Evolutionary conservation across 1,139 yeast species (phyloP), one percentile per base, ranked within the genome.

Genomic region (Yamadazyma mexicana): DNA sequence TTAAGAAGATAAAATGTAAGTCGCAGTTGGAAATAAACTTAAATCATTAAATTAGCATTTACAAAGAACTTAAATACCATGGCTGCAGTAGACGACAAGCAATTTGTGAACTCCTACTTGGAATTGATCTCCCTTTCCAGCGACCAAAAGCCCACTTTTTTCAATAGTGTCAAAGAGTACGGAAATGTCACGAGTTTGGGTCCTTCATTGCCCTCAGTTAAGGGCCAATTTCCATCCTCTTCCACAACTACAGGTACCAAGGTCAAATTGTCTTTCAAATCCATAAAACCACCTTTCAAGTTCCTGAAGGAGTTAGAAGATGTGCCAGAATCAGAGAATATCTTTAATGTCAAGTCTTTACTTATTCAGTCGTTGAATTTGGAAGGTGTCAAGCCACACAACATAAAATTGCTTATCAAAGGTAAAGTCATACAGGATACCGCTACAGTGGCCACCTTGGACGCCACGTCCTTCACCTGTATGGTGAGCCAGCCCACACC

Each of bases 361-460:
- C 58, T 71, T 43, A 62, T 69, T 18, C 58, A 57, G 5, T 42
- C 57, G 0, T 55, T 64, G 31, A 54, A 57, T 0, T 46, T 50
- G 9, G 59, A 58, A 5, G 53, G 51, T 4, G 53, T 64, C n/a
- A 43, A 50, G 18, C 61, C 73, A 6, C 43, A 56, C 6, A 58
- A 67, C 45, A 46, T 72, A 38, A 70, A 69, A 49, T 55, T 72
- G 28, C 58, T 72, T 58, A 53, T 68, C 40, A 72, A 70, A 46
- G 71, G 75, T 1, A 71, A 69, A 49, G 77, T 72, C 20, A 58
- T 68, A n/a, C 68, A 62, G 32, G 77, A 72, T 47, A 50, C 71
- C 2, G 46, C 64, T 9, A 39, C 53, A 2, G 46, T 71, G 34
- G 49, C 61, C 2, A 39, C 62, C 5, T 47, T 66, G 30, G 51